Evolutionary conservation across 2,329 filamentous ascomycete species (phyloP), one percentile per base, ranked within the genome.

Genomic region (Aspergillus phoenicis): DNA sequence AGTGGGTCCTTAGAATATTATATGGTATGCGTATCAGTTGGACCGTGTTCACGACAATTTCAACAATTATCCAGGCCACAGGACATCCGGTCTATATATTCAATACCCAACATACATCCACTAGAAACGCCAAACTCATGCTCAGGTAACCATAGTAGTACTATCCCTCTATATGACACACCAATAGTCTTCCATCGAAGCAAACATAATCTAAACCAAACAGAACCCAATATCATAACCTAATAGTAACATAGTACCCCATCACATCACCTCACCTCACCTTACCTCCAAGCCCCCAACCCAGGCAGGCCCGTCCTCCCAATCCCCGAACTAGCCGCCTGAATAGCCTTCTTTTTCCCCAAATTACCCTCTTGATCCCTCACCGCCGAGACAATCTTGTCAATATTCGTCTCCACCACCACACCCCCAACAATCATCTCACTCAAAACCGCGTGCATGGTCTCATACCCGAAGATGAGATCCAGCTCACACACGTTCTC

Each of bases 401-500:
- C 93, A 63, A 96, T 79, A 70, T 89, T 91, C 33, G 94, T 97
- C 81, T 98, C 94, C 24, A 98, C 88, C 15, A 98, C 94, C 13
- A 97, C 92, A 1, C 94, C 94, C 13, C 94, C 94, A 15, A 97
- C 91, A 59, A 98, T 90, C 91, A 98, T 96, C 82, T 98, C 94
- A 60, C 88, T 89, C 8, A 98, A 81, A 15, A 93, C 88, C 8
- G 94, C 91, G 81, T 99, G 95, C 71, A 99, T 83, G 15, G 93
- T 96, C 84, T 99, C 95, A 70, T 97, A 99, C 75, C 98, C 98
- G 82, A 99, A 99, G 76, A 99, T 99, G 68, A 99, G 84, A 77
- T 99, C 93, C 59, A 99, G 83, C 81, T 99, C 95, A 84, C 95
- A 99, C 8, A 99, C 95, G 75, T 99, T 97, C 80, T 98, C 95